Evolutionary conservation across 345 rosid genomes (phyloP).

Genomic region (Moricandia moricandioides): DNA sequence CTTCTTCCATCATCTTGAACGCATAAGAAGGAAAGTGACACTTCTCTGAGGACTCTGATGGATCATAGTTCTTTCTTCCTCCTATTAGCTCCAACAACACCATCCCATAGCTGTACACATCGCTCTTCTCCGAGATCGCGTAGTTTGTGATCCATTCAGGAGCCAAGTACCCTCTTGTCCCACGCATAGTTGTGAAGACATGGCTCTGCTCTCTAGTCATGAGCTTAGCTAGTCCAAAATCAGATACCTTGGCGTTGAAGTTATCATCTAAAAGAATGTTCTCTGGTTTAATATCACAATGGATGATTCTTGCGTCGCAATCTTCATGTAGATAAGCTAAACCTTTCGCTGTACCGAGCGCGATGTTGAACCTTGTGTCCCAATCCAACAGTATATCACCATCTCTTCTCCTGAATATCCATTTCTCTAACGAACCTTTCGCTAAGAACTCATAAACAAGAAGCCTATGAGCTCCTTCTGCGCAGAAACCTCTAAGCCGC

Average conservation of each 20-base stretch:
- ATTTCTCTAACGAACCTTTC: conserved; percentile 78
- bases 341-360: conserved; percentile 88
- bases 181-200: conserved; percentile 82
- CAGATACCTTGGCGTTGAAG: conserved; percentile 85
- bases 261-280: conserved; percentile 78
- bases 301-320: conserved; percentile 76
- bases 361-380: conserved; percentile 74
- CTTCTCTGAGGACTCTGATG: conserved; percentile 62
- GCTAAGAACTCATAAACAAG: conserved; percentile 87
- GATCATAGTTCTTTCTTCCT: conserved; percentile 77
- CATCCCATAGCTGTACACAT: conserved; percentile 91
- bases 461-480: conserved; percentile 79
- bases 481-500: conserved; percentile 79
- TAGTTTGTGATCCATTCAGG: conserved; percentile 94
- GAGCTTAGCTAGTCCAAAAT: conserved; percentile 87
- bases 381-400: conserved; percentile 55
- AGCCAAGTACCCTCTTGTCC: conserved; percentile 92
- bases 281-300: conserved; percentile 93
- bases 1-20: conserved; percentile 88
- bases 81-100: conserved; percentile 78
- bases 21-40: conserved; percentile 85
- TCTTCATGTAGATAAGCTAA: conserved; percentile 90
- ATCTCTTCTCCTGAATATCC: conserved; percentile 68
- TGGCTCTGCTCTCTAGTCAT: conserved; percentile 94
- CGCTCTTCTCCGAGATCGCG: conserved; percentile 92